phyloP scores from a whole-genome alignment of 345 rosid genomes.

The Melaleuca alternifolia region DNA sequence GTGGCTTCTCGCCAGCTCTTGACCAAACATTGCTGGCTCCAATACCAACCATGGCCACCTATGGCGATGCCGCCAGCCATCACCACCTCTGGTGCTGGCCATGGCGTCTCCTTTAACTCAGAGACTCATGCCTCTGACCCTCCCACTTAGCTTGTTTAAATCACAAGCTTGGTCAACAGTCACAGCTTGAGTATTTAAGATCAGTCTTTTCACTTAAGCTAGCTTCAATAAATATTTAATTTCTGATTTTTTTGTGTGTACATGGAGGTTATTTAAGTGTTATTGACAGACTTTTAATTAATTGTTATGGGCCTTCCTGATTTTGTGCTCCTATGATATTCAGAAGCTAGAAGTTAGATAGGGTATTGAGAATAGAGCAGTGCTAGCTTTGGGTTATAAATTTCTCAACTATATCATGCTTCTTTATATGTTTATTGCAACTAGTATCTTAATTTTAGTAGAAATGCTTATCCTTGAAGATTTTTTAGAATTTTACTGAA shows the following conservation, averaged over 20 bases:
- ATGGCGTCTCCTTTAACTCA: neutral
- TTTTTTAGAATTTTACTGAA: neutral
- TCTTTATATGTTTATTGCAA: neutral
- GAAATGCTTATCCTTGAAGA: neutral
- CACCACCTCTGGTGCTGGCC: fast-evolving
- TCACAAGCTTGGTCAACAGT: neutral
- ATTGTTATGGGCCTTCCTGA: neutral
- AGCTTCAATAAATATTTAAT: neutral
- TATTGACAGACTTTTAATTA: neutral
- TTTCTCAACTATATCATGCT: neutral
- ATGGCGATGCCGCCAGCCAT: fast-evolving
- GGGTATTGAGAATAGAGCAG: neutral
- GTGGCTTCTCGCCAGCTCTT: neutral
- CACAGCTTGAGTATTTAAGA: neutral
- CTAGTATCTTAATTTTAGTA: neutral
- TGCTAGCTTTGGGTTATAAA: neutral
- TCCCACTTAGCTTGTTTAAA: neutral
- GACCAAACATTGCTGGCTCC: neutral
- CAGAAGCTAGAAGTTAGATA: neutral
- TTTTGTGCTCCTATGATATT: neutral
- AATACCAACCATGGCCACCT: neutral
- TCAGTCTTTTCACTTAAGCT: neutral
- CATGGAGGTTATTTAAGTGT: neutral
- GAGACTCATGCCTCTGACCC: neutral
- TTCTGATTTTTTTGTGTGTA: neutral